phyloP scores from a whole-genome alignment of 257 asterid species.

The Paulownia fortunei region DNA sequence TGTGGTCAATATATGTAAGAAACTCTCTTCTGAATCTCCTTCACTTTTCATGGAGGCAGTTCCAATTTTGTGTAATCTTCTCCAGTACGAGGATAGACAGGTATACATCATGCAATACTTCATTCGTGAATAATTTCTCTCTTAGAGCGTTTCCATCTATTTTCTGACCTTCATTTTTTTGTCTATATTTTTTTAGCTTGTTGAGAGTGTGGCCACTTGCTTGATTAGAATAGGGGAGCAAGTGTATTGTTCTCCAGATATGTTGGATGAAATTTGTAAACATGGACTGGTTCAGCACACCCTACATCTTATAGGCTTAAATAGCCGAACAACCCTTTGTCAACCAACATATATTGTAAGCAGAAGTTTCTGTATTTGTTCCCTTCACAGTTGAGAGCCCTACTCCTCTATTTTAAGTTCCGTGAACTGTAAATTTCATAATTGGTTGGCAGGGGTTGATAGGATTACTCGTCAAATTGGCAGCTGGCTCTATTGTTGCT shows the following conservation, averaged over 20 bases:
- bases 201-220: conserved; percentile 90
- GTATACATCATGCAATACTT: conserved; percentile 42
- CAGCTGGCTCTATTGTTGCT: conserved; percentile 78
- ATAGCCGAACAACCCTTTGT: conserved; percentile 71
- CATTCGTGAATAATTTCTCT: conserved; percentile 3
- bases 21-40: conserved; percentile 70
- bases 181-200: conserved; percentile 60
- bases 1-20: conserved; percentile 84
- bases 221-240: conserved; percentile 81
- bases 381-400: conserved; percentile 1
- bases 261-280: conserved; percentile 85
- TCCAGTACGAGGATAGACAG: conserved; percentile 90
- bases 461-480: conserved; percentile 81
- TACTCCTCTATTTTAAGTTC: not conserved
- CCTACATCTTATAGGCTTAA: conserved; percentile 70
- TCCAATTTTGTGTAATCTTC: conserved; percentile 91
- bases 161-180: conserved; percentile 23
- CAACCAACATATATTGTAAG: conserved; percentile 79
- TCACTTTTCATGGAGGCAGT: conserved; percentile 88
- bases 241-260: conserved; percentile 56
- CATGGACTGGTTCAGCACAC: conserved; percentile 80
- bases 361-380: conserved; percentile 24
- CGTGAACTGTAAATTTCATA: conserved; percentile 25
- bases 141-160: not conserved
- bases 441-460: conserved; percentile 75